These are phyloP conservation scores for Colletotrichum phormii DNA, from an alignment of 2,329 filamentous ascomycete species.

Conservation along the genomic window DNA sequence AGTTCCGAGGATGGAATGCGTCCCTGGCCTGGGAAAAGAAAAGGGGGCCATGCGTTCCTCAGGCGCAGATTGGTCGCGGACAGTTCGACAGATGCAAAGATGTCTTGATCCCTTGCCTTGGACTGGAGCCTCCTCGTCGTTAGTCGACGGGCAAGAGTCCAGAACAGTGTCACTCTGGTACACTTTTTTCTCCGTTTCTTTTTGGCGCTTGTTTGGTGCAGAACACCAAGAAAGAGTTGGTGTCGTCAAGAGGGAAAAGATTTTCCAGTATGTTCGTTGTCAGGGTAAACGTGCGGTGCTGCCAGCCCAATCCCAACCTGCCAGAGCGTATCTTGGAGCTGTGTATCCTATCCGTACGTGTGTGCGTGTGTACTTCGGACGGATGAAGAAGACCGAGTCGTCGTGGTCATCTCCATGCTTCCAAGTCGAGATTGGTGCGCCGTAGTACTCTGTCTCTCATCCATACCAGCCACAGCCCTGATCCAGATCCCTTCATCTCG, in stretches of 20 bases:
- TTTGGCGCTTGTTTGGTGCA: constrained; percentile 21
- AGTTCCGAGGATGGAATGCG: not conserved
- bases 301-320: not conserved
- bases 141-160: not conserved
- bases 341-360: not conserved
- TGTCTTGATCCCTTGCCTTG: constrained; percentile 24
- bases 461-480: constrained; percentile 27
- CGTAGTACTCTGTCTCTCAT: constrained; percentile 27
- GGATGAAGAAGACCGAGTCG: not conserved
- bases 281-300: constrained; percentile 11
- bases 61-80: constrained; percentile 8
- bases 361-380: constrained; percentile 1
- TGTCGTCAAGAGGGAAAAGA: not conserved
- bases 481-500: constrained; percentile 27
- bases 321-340: not conserved
- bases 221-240: constrained; percentile 1
- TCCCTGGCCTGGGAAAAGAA: constrained; percentile 8
- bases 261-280: constrained; percentile 19
- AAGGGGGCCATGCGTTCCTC: constrained; percentile 12
- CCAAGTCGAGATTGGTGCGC: constrained; percentile 9
- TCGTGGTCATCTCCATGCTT: not conserved
- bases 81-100: not conserved
- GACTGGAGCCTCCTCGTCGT: not conserved
- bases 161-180: not conserved
- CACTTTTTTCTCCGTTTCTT: constrained; percentile 17